phyloP scores from a whole-genome alignment of 371 early-diverging fungal species.

The Mucor velutinosus region DNA sequence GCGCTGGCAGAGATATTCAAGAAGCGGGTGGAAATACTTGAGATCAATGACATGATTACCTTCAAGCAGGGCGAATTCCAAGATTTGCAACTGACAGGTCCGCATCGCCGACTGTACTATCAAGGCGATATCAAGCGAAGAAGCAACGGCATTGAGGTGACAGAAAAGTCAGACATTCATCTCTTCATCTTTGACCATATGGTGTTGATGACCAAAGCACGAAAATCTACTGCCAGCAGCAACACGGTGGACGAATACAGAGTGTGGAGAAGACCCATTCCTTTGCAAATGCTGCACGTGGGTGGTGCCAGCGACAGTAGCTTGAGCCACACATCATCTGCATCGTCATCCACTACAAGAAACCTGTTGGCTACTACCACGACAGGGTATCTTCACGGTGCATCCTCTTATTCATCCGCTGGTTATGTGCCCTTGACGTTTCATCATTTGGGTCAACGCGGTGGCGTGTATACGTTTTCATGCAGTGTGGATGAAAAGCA shows the following conservation, averaged over 20 bases:
- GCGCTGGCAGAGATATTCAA: conserved; percentile 23
- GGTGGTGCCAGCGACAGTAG: conserved; percentile 21
- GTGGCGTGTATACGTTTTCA: conserved; percentile 19
- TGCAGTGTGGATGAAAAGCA: conserved; percentile 68
- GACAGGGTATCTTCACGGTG: background rate
- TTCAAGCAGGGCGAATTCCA: conserved; percentile 47
- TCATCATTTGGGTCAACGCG: conserved; percentile 28
- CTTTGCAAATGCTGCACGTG: conserved; percentile 51
- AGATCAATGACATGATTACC: conserved; percentile 38
- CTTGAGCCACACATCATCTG: conserved; percentile 15
- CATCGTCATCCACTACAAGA: conserved; percentile 17
- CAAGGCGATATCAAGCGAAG: conserved; percentile 75
- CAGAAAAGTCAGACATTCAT: conserved; percentile 63
- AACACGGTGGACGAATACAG: conserved; percentile 48
- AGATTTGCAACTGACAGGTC: conserved; percentile 70
- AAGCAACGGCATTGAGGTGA: conserved; percentile 59
- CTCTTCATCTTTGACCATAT: conserved; percentile 86
- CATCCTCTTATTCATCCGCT: background rate
- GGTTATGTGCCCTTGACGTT: conserved; percentile 9
- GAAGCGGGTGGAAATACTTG: conserved; percentile 33
- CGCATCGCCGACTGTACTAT: conserved; percentile 68
- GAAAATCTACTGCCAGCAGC: conserved; percentile 32
- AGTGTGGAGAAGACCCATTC: conserved; percentile 61
- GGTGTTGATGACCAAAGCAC: conserved; percentile 71
- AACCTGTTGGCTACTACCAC: background rate